phyloP scores from a whole-genome alignment of 2,329 filamentous ascomycete genomes.

The Aspergillus sergii region DNA sequence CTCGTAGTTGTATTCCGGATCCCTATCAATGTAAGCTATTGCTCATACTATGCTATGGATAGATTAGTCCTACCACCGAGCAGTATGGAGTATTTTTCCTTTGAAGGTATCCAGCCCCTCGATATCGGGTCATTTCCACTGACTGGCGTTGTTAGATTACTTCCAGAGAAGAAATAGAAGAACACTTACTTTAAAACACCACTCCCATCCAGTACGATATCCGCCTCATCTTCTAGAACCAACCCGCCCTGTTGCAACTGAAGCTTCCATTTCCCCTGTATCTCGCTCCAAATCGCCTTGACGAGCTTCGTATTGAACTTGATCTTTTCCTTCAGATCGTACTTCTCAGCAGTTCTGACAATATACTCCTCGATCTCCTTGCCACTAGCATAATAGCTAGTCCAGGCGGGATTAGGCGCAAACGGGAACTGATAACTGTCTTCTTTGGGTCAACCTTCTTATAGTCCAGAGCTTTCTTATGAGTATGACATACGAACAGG shows the following conservation, averaged over 20 bases:
- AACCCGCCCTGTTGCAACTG: slow-evolving; percentile 15
- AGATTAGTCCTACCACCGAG: slow-evolving; percentile 29
- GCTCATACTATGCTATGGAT: no score
- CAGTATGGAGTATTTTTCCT: slow-evolving; percentile 41
- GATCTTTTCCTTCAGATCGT: slow-evolving; percentile 41
- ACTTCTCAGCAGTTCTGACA: slow-evolving; percentile 41
- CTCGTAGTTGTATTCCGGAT: slow-evolving; percentile 24
- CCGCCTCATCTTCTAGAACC: slow-evolving; percentile 23
- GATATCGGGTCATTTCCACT: slow-evolving; percentile 27
- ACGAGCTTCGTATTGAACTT: slow-evolving; percentile 39
- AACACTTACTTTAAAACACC: slow-evolving; percentile 28
- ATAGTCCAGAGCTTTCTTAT: not conserved
- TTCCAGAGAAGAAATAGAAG: no score
- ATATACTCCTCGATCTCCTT: slow-evolving; percentile 51
- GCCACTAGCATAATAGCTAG: slow-evolving; percentile 43
- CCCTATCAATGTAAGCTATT: slow-evolving; percentile 20
- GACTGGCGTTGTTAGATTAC: slow-evolving; percentile 12
- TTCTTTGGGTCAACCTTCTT: not conserved
- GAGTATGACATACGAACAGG: slow-evolving; percentile 1
- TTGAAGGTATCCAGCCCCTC: slow-evolving; percentile 31
- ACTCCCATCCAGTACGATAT: slow-evolving; percentile 32
- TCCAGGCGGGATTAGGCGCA: slow-evolving; percentile 48
- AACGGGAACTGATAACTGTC: slow-evolving; percentile 46
- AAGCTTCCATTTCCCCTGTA: slow-evolving; percentile 22
- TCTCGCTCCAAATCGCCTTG: slow-evolving; percentile 41